Base-by-base conservation (phyloP, 164 flowering plant species). In the Liriodendron chinense region DNA sequence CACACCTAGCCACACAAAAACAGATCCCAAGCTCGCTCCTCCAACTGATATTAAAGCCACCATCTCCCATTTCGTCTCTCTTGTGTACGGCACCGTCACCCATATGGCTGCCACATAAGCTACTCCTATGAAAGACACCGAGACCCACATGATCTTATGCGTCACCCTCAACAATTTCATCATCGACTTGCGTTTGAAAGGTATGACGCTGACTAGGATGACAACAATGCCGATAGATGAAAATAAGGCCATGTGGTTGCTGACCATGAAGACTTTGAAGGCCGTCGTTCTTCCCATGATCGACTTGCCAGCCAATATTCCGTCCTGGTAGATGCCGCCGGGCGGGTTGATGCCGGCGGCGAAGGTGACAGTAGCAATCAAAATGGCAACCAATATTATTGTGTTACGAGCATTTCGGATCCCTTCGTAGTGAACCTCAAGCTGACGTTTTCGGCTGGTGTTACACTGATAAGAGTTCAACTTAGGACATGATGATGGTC, bases 401-500 rank as follows among this genome's bases (percentile, higher is more conserved):
- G 73, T 70, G 69, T 70, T 76, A 7, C 72, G 63, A 7, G 78
- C 74, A 7, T 71, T 63, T 20, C 74, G 73, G 23, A 63, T 63
- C 9, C 74, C 69, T 43, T 76, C 74, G 10, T 6, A 24, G 50
- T 64, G 59, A 68, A 47, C 9, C 63, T 76, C 70, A 0, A 48
- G 22, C 6, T 70, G 71, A 10, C 77, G 43, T 70, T 72, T 76
- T 3, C 64, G 81, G 5, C 18, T 61, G 47, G 20, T 68, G 13
- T 78, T 3, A 8, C 80, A 72, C 59, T 78, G 76, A 18, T 72
- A 72, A 1, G 57, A 34, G 2, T 16, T 12, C 49, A 59, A 80
- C 18, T 69, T 67, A 8, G 65, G 72, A 22, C 85, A 78, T 9
- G 18, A 4, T 2, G 90, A 87, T 0, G 87, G 65, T 61, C 22